A percentile compares a stretch with the other conserved stretches of the same genome.
These are phyloP conservation scores for Catharanthus roseus DNA, from an alignment of 257 asterid species.

Conservation along the genomic window DNA sequence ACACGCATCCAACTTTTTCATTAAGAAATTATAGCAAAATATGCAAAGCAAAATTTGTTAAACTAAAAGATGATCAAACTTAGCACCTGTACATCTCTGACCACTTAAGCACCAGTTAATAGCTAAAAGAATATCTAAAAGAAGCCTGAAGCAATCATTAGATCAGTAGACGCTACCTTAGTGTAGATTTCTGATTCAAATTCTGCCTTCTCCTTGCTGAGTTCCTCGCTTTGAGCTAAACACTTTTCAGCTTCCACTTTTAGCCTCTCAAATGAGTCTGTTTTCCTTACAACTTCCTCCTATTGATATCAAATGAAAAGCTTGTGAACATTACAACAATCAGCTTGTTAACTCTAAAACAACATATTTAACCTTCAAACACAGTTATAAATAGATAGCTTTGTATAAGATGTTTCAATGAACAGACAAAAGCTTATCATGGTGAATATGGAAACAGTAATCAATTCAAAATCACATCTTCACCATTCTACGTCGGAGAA, in stretches of 20 bases:
- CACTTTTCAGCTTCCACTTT: conserved; percentile 80
- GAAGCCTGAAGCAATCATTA: background rate
- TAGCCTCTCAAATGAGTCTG: conserved; percentile 55
- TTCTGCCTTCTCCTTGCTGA: conserved; percentile 60
- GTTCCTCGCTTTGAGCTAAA: conserved; percentile 67
- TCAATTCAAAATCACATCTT: background rate
- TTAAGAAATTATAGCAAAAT: background rate
- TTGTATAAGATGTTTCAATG: background rate
- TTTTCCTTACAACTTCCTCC: conserved; percentile 83
- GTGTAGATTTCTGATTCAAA: conserved; percentile 72
- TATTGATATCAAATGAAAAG: conserved; percentile 30
- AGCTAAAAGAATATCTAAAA: conserved; percentile 3
- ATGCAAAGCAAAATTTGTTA: background rate
- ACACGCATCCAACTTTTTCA: background rate
- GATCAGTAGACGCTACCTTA: conserved; percentile 50
- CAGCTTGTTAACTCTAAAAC: background rate
- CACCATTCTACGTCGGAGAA: background rate
- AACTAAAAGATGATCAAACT: background rate
- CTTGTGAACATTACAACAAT: background rate
- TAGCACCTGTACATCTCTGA: no score
- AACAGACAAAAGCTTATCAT: background rate
- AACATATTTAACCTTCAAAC: background rate
- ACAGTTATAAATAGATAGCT: background rate
- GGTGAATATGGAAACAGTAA: background rate
- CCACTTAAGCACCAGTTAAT: background rate